A percentile compares a stretch with the other conserved stretches of the same genome.
These are phyloP conservation scores for Dendrocalamus latiflorus DNA, from an alignment of 202 grass and related monocot genomes.

Conservation along the genomic window DNA sequence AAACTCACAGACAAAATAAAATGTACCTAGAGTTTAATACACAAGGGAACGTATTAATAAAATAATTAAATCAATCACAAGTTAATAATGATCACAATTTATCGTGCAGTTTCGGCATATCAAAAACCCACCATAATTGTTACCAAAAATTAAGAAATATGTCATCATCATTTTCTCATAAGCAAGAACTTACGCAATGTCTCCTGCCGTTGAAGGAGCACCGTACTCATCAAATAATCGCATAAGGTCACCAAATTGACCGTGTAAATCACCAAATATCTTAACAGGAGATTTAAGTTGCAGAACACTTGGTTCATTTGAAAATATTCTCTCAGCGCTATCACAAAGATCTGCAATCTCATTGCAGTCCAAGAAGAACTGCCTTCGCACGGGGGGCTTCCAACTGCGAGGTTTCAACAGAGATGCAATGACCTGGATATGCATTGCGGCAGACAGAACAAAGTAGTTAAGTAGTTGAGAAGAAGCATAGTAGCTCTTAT, in stretches of 20 bases:
- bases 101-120: background rate
- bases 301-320: constrained; percentile 85
- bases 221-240: constrained; percentile 98
- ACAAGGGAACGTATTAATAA: background rate
- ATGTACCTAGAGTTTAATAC: background rate
- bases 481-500: background rate
- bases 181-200: constrained; percentile 74
- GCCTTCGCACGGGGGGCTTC: constrained; percentile 92
- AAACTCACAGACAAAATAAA: background rate
- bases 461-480: background rate
- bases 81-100: background rate
- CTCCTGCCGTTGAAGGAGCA: constrained; percentile 94
- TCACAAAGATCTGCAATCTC: constrained; percentile 97
- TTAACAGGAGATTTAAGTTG: constrained; percentile 96
- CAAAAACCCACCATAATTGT: background rate
- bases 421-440: constrained; percentile 75
- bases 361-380: constrained; percentile 97
- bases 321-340: constrained; percentile 95
- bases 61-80: background rate
- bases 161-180: background rate
- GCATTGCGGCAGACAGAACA: constrained; percentile 15
- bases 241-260: constrained; percentile 99
- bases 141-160: background rate
- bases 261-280: constrained; percentile 98
- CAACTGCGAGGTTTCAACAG: constrained; percentile 95